Conservation (phyloP, 768 basidiomycete species). For the Suillus clintonianus region DNA sequence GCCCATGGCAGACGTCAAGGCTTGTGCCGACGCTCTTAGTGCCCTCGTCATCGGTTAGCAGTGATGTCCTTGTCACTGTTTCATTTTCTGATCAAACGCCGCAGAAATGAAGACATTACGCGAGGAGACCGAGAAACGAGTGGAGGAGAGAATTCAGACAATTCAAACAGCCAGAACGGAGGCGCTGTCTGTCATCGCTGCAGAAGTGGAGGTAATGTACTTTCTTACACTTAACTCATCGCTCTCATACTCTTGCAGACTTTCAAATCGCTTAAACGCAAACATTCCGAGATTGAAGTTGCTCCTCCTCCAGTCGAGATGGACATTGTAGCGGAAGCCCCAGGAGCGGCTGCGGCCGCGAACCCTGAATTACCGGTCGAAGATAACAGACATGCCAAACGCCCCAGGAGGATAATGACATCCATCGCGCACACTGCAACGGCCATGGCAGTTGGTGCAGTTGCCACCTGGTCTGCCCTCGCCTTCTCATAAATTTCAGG, state of each 20-base stretch:
- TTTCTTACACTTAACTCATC: slow-evolving; percentile 15
- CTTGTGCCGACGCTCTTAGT: slow-evolving; percentile 37
- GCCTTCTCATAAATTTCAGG: slow-evolving; percentile 52
- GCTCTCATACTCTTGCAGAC: slow-evolving; percentile 24
- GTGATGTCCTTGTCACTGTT: not conserved
- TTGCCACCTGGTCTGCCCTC: slow-evolving; percentile 72
- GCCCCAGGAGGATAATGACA: slow-evolving; percentile 40
- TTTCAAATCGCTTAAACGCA: slow-evolving; percentile 59
- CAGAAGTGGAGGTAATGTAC: slow-evolving; percentile 26
- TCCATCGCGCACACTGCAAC: slow-evolving; percentile 60
- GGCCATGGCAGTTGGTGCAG: slow-evolving; percentile 65
- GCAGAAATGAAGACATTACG: slow-evolving; percentile 49
- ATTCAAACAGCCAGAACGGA: slow-evolving; percentile 43
- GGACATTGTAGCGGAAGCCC: not conserved
- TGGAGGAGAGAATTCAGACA: slow-evolving; percentile 46
- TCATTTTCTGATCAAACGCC: not conserved
- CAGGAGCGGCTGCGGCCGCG: not conserved
- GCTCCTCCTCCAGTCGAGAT: slow-evolving; percentile 3
- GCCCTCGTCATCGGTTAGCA: slow-evolving; percentile 45
- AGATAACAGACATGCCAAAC: slow-evolving; percentile 38
- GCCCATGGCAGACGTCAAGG: slow-evolving; percentile 22
- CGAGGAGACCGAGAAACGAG: slow-evolving; percentile 44
- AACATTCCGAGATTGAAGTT: slow-evolving; percentile 46
- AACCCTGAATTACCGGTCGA: slow-evolving; percentile 8
- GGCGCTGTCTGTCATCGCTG: slow-evolving; percentile 35